A percentile compares a stretch with the other conserved stretches of the same genome.
Conservation (phyloP, 345 rosid species). For the Theobroma cacao region DNA sequence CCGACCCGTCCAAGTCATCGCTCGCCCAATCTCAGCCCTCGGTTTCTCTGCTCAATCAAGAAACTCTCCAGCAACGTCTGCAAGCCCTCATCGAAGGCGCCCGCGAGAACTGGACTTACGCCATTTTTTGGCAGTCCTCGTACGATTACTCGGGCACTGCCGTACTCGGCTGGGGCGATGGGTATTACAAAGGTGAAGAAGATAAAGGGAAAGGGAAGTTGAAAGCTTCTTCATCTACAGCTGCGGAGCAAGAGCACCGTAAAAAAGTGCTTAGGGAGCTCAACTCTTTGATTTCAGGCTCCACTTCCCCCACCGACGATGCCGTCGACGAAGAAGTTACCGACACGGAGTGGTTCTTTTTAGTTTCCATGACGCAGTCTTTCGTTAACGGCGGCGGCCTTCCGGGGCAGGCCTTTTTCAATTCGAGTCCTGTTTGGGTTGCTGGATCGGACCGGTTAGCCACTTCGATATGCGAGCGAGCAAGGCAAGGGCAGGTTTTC, state of each 20-base stretch:
- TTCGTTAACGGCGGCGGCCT: constrained; percentile 63
- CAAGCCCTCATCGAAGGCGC: constrained; percentile 77
- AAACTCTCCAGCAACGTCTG: constrained; percentile 85
- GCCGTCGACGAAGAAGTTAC: constrained; percentile 89
- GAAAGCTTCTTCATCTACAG: constrained; percentile 32
- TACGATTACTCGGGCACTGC: constrained; percentile 61
- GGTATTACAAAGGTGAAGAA: constrained; percentile 87
- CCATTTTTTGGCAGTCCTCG: constrained; percentile 92
- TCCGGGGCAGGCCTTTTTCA: constrained; percentile 73
- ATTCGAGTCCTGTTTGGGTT: constrained; percentile 60
- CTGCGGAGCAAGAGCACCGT: constrained; percentile 78
- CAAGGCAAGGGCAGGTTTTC: constrained; percentile 64
- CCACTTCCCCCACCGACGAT: constrained; percentile 42
- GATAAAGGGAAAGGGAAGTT: constrained; percentile 48
- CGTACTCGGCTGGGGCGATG: constrained; percentile 87
- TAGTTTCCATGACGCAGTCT: constrained; percentile 87
- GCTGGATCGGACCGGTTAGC: constrained; percentile 59
- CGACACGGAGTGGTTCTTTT: constrained; percentile 96
- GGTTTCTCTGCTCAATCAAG: constrained; percentile 50
- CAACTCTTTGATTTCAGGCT: constrained; percentile 75
- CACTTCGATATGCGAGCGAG: constrained; percentile 64
- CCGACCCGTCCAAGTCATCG: constrained; percentile 11
- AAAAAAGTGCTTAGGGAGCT: constrained; percentile 75
- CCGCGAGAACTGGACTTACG: constrained; percentile 80
- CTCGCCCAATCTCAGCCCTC: constrained; percentile 22